A percentile compares a stretch with the other conserved stretches of the same genome.
phyloP scores from a whole-genome alignment of 2,329 filamentous ascomycete genomes.

The Herpotrichia juniperi region DNA sequence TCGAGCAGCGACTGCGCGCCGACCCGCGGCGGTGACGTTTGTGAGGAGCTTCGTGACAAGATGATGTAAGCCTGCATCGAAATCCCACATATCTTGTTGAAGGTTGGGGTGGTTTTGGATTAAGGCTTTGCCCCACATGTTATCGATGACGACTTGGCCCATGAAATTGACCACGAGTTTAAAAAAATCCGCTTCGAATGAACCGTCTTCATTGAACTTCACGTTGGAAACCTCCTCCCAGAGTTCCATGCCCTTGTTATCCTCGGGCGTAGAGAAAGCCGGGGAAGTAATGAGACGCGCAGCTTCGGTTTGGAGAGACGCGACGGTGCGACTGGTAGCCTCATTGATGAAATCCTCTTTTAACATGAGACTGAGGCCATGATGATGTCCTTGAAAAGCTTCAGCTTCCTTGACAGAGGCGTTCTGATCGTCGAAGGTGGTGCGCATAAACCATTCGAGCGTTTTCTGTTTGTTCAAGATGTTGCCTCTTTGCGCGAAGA shows the following conservation, averaged over 20 bases:
- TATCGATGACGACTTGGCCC: constrained; percentile 21
- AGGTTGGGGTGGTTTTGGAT: constrained; percentile 16
- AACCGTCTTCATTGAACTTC: constrained; percentile 16
- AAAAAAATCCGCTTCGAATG: constrained; percentile 16
- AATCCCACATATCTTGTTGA: constrained; percentile 17
- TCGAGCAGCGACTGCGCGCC: constrained; percentile 9
- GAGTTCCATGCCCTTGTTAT: constrained; percentile 8
- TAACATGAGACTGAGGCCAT: constrained; percentile 17
- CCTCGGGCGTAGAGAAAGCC: constrained; percentile 7
- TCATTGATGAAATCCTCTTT: constrained; percentile 21
- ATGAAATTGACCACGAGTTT: constrained; percentile 16
- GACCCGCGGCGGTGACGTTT: constrained; percentile 11
- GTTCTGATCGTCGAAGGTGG: constrained; percentile 12
- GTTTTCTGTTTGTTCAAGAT: constrained; percentile 16
- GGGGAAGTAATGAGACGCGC: constrained; percentile 12
- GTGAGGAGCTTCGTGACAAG: constrained; percentile 10
- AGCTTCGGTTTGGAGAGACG: constrained; percentile 10
- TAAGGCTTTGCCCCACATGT: constrained; percentile 18
- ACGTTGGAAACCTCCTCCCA: constrained; percentile 20
- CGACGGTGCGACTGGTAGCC: constrained; percentile 14
- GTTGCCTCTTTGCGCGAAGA: constrained; percentile 14
- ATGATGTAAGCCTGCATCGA: constrained; percentile 17
- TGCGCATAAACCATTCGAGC: constrained; percentile 21
- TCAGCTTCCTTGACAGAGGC: constrained; percentile 13
- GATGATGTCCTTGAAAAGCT: constrained; percentile 17